Evolutionary conservation across 495 filamentous ascomycete species (phyloP).

Genomic region (Penicillium bovifimosum): DNA sequence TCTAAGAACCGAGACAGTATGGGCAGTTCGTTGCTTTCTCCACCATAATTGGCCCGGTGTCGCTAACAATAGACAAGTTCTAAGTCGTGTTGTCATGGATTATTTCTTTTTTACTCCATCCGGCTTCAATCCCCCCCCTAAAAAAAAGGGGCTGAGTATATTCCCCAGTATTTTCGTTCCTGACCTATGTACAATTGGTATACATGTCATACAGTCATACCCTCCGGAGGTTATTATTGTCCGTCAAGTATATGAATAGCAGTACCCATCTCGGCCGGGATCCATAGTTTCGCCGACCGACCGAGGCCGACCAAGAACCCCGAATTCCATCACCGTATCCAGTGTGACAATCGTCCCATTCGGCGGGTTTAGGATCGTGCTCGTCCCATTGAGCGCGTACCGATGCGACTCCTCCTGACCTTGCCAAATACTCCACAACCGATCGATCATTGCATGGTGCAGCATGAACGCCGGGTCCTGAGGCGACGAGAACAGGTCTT

Average conservation of each 20-base stretch:
- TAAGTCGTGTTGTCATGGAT: constrained; percentile 8
- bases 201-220: not conserved
- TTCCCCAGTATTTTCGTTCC: not conserved
- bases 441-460: constrained; percentile 53
- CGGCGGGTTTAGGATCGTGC: constrained; percentile 21
- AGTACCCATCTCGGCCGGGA: constrained; percentile 12
- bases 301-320: constrained; percentile 17
- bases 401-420: constrained; percentile 10
- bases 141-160: not conserved
- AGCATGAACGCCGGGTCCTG: constrained; percentile 54
- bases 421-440: constrained; percentile 57
- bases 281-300: constrained; percentile 27
- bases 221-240: not conserved
- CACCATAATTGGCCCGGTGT: constrained; percentile 7
- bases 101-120: constrained; percentile 5
- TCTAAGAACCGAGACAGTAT: no score
- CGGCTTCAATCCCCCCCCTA: not conserved
- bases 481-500: constrained; percentile 28
- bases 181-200: not conserved
- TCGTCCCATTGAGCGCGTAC: constrained; percentile 26
- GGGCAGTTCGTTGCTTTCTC: no score
- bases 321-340: constrained; percentile 27
- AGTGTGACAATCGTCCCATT: constrained; percentile 15
- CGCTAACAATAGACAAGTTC: constrained; percentile 2
- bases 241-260: constrained; percentile 18